phyloP scores from a whole-genome alignment of 805 yeast species.

The Clavispora carvajalis region DNA sequence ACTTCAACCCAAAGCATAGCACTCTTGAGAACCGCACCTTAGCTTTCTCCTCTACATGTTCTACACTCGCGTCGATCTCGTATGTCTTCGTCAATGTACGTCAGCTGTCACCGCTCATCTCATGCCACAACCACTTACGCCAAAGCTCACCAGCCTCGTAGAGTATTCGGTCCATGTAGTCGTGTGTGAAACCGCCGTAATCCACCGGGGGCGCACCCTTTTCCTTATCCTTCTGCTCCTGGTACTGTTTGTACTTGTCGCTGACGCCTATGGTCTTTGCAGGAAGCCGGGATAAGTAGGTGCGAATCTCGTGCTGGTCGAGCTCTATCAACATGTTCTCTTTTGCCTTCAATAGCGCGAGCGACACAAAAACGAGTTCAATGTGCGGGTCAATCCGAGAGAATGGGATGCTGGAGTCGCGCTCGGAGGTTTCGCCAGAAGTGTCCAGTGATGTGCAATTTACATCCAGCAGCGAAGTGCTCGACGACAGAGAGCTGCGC shows the following conservation, averaged over 20 bases:
- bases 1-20: too few relatives aligned
- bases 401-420: constrained; percentile 38
- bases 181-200: constrained; percentile 15
- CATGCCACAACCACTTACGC: constrained; percentile 71
- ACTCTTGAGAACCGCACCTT: too few relatives aligned
- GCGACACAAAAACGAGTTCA: constrained; percentile 67
- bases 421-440: constrained; percentile 4
- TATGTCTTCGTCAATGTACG: background rate
- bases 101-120: constrained; percentile 27
- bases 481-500: background rate
- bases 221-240: constrained; percentile 18
- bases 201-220: constrained; percentile 13
- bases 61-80: too few relatives aligned
- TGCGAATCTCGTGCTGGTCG: constrained; percentile 85
- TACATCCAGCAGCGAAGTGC: constrained; percentile 10
- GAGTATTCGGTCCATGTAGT: constrained; percentile 69
- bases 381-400: constrained; percentile 68
- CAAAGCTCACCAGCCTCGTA: constrained; percentile 81
- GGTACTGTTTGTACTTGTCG: constrained; percentile 31
- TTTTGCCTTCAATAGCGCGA: constrained; percentile 76
- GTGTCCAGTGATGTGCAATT: constrained; percentile 9
- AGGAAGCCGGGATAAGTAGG: constrained; percentile 58
- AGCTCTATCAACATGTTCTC: constrained; percentile 76
- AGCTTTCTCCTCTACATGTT: too few relatives aligned
- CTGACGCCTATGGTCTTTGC: constrained; percentile 36